Conservation (phyloP, 805 yeast species). For the Candida adriatica region DNA sequence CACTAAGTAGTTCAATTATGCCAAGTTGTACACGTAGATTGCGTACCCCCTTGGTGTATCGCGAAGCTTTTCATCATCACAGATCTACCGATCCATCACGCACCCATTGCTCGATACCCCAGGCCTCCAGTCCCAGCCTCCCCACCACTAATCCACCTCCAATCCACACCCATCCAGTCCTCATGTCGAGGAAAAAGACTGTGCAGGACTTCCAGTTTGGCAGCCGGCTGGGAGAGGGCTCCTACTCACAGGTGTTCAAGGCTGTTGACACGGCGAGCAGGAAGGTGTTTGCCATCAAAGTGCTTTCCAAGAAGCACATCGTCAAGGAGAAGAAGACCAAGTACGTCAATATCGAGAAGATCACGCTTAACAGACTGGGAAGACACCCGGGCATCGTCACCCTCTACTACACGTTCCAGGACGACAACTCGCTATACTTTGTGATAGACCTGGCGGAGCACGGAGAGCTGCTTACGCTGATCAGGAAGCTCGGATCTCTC, state of each 20-base stretch:
- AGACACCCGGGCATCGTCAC: slow-evolving; percentile 94
- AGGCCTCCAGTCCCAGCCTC: not conserved
- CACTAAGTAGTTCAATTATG: too few relatives aligned
- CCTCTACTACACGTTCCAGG: slow-evolving; percentile 91
- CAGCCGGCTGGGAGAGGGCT: slow-evolving; percentile 86
- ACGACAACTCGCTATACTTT: slow-evolving; percentile 77
- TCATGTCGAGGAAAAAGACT: slow-evolving; percentile 37
- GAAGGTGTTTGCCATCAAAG: slow-evolving; percentile 82
- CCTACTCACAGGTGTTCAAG: slow-evolving; percentile 88
- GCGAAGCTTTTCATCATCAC: too few relatives aligned
- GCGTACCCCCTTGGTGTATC: too few relatives aligned
- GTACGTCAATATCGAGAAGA: slow-evolving; percentile 92
- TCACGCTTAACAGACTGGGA: slow-evolving; percentile 79
- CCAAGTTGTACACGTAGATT: too few relatives aligned
- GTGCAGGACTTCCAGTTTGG: slow-evolving; percentile 80
- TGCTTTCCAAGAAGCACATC: slow-evolving; percentile 85
- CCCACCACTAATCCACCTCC: slow-evolving; percentile 1
- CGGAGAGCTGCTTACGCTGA: slow-evolving; percentile 83
- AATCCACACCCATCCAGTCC: slow-evolving; percentile 1
- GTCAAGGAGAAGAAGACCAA: slow-evolving; percentile 92
- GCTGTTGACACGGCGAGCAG: slow-evolving; percentile 71
- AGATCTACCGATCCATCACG: not conserved
- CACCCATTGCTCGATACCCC: not conserved
- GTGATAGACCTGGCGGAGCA: slow-evolving; percentile 92
- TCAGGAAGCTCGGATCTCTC: slow-evolving; percentile 71